Evolutionary conservation across 805 yeast species (phyloP).

Genomic region (Barnettozyma sucrosica): DNA sequence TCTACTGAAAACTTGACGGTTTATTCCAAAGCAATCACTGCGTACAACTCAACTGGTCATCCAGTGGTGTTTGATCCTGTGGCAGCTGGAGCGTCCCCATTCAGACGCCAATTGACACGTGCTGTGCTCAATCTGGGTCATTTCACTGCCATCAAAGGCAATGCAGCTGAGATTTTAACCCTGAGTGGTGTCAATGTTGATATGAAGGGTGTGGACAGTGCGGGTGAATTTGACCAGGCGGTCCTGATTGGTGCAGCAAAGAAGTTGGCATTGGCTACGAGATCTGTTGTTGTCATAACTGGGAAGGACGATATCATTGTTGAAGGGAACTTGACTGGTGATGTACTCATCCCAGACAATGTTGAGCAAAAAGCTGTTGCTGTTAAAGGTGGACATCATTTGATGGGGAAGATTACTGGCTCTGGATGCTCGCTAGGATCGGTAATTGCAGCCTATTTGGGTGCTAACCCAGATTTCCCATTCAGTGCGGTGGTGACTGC

Average conservation of each 20-base stretch:
- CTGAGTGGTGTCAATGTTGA: constrained; percentile 41
- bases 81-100: constrained; percentile 78
- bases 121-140: constrained; percentile 50
- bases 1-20: constrained; percentile 15
- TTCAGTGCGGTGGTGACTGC: constrained; percentile 14
- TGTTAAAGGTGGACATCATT: constrained; percentile 50
- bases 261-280: constrained; percentile 43
- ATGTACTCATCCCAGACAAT: constrained; percentile 14
- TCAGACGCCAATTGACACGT: constrained; percentile 45
- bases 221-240: constrained; percentile 18
- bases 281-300: constrained; percentile 64
- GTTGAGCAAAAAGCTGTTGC: constrained; percentile 27
- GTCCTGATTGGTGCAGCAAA: constrained; percentile 36
- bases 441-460: constrained; percentile 45
- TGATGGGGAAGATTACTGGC: constrained; percentile 71
- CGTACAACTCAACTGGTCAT: constrained; percentile 48
- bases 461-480: constrained; percentile 10
- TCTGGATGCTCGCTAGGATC: constrained; percentile 82
- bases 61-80: constrained; percentile 87
- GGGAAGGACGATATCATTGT: constrained; percentile 52
- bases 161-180: constrained; percentile 69
- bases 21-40: constrained; percentile 45
- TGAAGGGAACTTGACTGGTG: constrained; percentile 35
- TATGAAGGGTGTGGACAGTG: constrained; percentile 74
- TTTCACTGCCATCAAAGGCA: constrained; percentile 73